Evolutionary conservation across 192 early-diverging fungal species (phyloP).

Genomic region (Coemansia sp.): DNA sequence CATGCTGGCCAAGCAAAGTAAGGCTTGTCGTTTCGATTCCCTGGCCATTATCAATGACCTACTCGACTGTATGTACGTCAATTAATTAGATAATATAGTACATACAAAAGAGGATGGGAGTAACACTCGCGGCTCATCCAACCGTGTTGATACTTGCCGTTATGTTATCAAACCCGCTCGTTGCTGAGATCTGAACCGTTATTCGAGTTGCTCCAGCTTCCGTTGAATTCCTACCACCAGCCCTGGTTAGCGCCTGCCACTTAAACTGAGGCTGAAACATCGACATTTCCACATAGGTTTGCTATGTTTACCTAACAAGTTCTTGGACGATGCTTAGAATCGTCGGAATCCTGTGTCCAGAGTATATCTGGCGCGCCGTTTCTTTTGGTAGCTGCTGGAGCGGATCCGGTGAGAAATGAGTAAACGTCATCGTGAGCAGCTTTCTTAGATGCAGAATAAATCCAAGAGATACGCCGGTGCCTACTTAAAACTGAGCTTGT

Average conservation of each 20-base stretch:
- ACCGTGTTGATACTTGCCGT: slow-evolving; percentile 14
- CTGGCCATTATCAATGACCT: slow-evolving; percentile 27
- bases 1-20: slow-evolving; percentile 18
- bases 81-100: not conserved
- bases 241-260: not conserved
- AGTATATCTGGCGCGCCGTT: slow-evolving; percentile 27
- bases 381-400: slow-evolving; percentile 9
- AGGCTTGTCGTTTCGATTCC: slow-evolving; percentile 18
- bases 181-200: slow-evolving; percentile 11
- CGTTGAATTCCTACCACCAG: slow-evolving; percentile 13
- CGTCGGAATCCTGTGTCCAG: slow-evolving; percentile 30
- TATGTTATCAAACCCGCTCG: slow-evolving; percentile 22
- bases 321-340: slow-evolving; percentile 35
- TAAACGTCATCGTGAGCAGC: not conserved
- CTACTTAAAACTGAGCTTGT: not conserved
- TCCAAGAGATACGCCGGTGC: not conserved
- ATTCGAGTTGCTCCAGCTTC: slow-evolving; percentile 29
- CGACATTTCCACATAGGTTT: not conserved
- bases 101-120: not conserved
- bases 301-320: slow-evolving; percentile 20
- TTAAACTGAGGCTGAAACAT: no score
- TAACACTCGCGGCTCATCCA: not conserved
- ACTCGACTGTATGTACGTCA: not conserved
- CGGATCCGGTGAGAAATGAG: not conserved
- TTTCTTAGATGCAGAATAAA: not conserved